Conservation (phyloP, 305 asterid genomes). For the Coffea humblotiana region DNA sequence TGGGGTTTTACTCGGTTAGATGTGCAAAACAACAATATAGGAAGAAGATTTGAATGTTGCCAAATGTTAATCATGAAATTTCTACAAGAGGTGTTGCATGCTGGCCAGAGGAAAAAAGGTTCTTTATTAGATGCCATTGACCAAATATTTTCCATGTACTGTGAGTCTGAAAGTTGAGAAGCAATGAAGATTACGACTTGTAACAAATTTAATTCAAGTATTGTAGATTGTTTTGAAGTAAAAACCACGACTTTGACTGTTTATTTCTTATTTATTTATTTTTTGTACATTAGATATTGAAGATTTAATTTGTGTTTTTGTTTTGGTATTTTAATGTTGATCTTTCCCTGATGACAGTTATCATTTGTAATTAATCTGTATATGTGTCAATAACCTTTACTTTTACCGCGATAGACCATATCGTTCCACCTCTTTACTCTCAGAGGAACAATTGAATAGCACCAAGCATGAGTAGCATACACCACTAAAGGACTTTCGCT, state of each 20-base stretch:
- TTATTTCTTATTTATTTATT: too few relatives aligned
- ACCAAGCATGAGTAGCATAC: background rate
- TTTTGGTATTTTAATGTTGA: too few relatives aligned
- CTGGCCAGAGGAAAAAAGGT: background rate
- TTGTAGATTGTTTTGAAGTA: background rate
- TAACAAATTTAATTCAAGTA: background rate
- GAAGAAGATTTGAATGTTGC: background rate
- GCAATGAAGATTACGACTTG: too few relatives aligned
- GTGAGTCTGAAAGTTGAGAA: background rate
- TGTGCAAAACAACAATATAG: background rate
- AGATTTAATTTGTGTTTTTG: too few relatives aligned
- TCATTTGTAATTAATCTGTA: background rate
- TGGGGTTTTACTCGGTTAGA: too few relatives aligned
- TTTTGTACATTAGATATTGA: background rate
- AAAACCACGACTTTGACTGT: background rate
- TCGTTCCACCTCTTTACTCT: background rate
- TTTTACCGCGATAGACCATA: background rate
- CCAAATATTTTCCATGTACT: background rate
- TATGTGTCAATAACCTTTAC: too few relatives aligned
- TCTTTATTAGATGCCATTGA: background rate
- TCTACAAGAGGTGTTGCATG: background rate
- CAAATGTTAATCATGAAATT: too few relatives aligned
- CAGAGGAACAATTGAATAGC: background rate
- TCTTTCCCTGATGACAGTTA: background rate
- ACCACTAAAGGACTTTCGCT: background rate